phyloP scores from a whole-genome alignment of 805 yeast genomes.

The Cephaloascus albidus region DNA sequence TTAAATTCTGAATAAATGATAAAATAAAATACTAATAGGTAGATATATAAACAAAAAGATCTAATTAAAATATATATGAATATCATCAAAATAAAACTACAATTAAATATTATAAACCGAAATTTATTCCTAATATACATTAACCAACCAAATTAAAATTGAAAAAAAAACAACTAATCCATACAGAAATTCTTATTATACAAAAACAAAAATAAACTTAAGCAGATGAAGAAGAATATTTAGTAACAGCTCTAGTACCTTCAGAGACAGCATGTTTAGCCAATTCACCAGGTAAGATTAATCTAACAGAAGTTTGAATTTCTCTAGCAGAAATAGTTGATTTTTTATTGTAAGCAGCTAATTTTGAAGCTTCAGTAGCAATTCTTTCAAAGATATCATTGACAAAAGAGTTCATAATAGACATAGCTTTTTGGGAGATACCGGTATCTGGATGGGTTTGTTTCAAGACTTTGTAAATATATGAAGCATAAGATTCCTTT shows the following conservation, averaged over 20 bases:
- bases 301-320: slow-evolving; percentile 97
- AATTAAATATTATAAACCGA: background rate
- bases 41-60: no score
- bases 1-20: no score
- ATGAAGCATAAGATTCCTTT: slow-evolving; percentile 97
- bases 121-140: slow-evolving; percentile 1
- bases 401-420: slow-evolving; percentile 96
- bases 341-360: slow-evolving; percentile 98
- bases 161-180: background rate
- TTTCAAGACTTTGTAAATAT: slow-evolving; percentile 96
- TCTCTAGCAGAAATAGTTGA: slow-evolving; percentile 97
- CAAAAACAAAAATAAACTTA: slow-evolving; percentile 8
- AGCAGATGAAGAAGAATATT: slow-evolving; percentile 68
- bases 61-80: no score
- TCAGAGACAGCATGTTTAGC: slow-evolving; percentile 98
- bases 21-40: no score
- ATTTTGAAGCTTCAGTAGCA: slow-evolving; percentile 95
- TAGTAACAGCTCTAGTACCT: slow-evolving; percentile 97
- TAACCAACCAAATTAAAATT: slow-evolving; percentile 1
- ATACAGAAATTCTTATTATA: background rate
- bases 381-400: slow-evolving; percentile 98
- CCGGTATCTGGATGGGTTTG: slow-evolving; percentile 99
- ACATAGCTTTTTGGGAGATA: slow-evolving; percentile 98
- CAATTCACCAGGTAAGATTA: slow-evolving; percentile 96
- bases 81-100: no score